Base-by-base conservation (phyloP, 352 stramenopile genomes). In the Phytophthora multivora region DNA sequence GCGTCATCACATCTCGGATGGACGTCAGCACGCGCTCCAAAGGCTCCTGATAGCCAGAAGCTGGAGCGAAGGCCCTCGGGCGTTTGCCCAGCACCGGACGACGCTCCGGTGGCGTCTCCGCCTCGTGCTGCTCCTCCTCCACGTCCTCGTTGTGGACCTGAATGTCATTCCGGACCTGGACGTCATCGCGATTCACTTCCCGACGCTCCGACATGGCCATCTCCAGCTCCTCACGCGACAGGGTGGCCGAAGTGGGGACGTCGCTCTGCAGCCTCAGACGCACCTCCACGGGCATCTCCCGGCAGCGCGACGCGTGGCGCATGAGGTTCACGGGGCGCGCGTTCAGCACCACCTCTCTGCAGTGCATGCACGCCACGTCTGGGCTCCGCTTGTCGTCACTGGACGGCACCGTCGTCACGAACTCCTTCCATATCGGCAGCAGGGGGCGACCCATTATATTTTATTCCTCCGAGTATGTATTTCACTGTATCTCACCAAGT, bases 401-500 rank as follows among this genome's bases (percentile, higher is more conserved):
- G n/a, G 51, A n/a, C 5, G 66, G 55, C 51, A 64, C 66, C n/a
- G 62, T 61, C 41, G 62, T 71, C 46, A 47, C 61, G 46, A 75
- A 75, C 25, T 71, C 66, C 38, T 68, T 68, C 66, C 66, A 75
- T 38, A 75, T 75, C 21, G 61, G 61, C 2, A 71, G 46, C 39
- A 45, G 19, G 0, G 66, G 66, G 9, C 66, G 66, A 0, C 60
- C 66, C 60, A 74, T 73, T 36, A 36, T 13, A n/a, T 25, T 39
- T 39, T 40, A 7, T 40, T 33, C 11, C 28, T 31, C 8, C 28
- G n/a, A n/a, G n/a, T n/a, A n/a, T n/a, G n/a, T n/a, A n/a, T n/a
- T 23, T 23, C 4, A 23, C 21, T 23, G 21, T 23, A 23, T 23
- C 21, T 23, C n/a, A n/a, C n/a, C n/a, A n/a, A n/a, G n/a, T n/a